Evolutionary conservation across 257 asterid genomes (phyloP).

Genomic region (Catharanthus roseus): DNA sequence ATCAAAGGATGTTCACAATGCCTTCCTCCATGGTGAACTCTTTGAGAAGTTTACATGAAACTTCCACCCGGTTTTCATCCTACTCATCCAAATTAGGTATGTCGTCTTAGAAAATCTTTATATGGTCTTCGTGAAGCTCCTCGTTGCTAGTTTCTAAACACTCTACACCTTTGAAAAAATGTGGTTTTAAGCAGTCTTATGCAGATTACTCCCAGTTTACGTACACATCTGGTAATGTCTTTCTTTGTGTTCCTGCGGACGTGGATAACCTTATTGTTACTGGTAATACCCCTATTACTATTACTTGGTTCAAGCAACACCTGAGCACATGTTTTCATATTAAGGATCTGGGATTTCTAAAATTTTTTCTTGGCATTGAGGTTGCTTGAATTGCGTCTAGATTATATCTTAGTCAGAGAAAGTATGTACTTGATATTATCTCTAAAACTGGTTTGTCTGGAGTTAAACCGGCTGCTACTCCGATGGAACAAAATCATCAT

Average conservation of each 20-base stretch:
- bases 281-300: background rate
- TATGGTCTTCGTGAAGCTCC: slow-evolving; percentile 4
- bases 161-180: background rate
- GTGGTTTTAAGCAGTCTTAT: background rate
- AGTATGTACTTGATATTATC: background rate
- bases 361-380: background rate
- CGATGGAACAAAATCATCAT: too few species aligned
- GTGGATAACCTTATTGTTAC: background rate
- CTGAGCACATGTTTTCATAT: background rate
- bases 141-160: background rate
- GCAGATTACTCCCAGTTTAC: background rate
- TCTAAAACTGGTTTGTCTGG: background rate
- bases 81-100: too few species aligned
- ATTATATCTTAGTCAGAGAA: background rate
- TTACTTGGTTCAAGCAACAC: background rate
- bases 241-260: background rate
- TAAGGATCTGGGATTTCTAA: background rate
- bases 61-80: background rate
- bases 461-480: background rate
- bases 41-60: background rate
- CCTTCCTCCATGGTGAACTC: background rate
- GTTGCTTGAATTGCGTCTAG: background rate
- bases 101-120: background rate
- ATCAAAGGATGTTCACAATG: too few species aligned
- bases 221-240: background rate